Evolutionary conservation across 169 alveolate species (phyloP), one percentile per base, ranked within the genome.

Genomic region (Cryptosporidium ryanae): DNA sequence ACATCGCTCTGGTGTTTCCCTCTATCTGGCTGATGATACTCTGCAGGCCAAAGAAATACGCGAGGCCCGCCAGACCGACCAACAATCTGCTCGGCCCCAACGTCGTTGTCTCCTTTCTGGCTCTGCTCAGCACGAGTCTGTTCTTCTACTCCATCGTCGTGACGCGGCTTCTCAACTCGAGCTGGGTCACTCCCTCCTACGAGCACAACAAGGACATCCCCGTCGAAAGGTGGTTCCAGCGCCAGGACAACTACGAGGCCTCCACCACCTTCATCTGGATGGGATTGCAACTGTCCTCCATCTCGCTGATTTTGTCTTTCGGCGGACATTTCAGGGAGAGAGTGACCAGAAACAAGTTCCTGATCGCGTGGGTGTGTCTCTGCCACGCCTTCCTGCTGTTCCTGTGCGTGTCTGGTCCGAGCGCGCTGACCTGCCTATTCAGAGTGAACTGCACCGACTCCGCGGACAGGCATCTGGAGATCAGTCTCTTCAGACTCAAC

Each of bases 181-280:
- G 64, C 17, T 76, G 87, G 87, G 63, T 76, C 49, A 46, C 63
- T 6, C 64, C 64, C 1, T 76, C 87, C 7, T 38, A 32, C 29
- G 34, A 43, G n/a, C 71, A 76, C 31, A 76, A 76, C n/a, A 3
- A 49, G 4, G 38, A 13, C 21, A 76, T 76, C 8, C 87, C 87
- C 5, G 87, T 76, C 6, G 76, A 76, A n/a, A 61, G 57, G 63
- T 76, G 87, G 87, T 57, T 59, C 27, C 61, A 61, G 46, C 70
- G 87, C 6, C 87, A 76, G 27, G 87, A 76, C 46, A 76, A 76
- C n/a, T 76, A 55, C 48, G 87, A 76, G 27, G 87, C 87, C 21
- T 76, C 87, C 18, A 23, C 64, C 15, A 76, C 87, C 12, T 76
- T 43, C 18, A 23, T 76, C 21, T 76, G 87, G 87, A 76, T 76